Percentiles rank a stretch among this genome's conserved stretches.
Evolutionary conservation across 805 yeast genomes (phyloP).

Genomic region (Candida vaughaniae): DNA sequence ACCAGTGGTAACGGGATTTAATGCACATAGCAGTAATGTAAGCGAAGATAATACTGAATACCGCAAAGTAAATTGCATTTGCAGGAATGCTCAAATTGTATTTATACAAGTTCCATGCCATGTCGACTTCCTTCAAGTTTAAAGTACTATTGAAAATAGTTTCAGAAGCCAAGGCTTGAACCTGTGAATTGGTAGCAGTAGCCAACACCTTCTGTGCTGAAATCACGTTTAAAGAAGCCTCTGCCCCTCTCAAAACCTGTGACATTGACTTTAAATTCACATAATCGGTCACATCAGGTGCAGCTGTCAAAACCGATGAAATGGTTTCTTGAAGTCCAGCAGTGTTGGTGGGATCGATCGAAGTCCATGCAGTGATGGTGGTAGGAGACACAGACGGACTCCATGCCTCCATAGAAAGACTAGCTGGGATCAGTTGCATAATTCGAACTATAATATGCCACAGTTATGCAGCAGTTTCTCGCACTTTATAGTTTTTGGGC

Average conservation of each 20-base stretch:
- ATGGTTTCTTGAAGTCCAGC: conserved; percentile 8
- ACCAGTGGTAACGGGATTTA: conserved; percentile 40
- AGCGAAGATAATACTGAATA: conserved; percentile 24
- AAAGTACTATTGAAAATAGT: conserved; percentile 32
- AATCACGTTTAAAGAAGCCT: conserved; percentile 36
- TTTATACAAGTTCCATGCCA: conserved; percentile 28
- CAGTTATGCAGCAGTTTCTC: too few relatives aligned
- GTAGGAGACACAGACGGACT: conserved; percentile 8
- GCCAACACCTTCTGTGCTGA: conserved; percentile 36
- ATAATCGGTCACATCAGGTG: not conserved
- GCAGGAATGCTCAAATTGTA: conserved; percentile 26
- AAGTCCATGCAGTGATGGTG: conserved; percentile 11
- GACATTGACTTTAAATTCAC: conserved; percentile 22
- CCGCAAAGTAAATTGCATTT: conserved; percentile 29
- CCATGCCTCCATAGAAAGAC: conserved; percentile 12
- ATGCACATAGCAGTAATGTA: conserved; percentile 26
- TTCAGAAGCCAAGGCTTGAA: conserved; percentile 28
- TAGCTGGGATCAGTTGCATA: conserved; percentile 3
- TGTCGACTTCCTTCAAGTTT: conserved; percentile 27
- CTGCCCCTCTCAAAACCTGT: conserved; percentile 29
- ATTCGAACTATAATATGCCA: too few relatives aligned
- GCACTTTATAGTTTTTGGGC: too few relatives aligned
- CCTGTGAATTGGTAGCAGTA: conserved; percentile 33
- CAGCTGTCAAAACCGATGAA: conserved; percentile 2
- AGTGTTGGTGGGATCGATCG: conserved; percentile 11